phyloP scores from a whole-genome alignment of 306 rosid species.

The Cucurbita argyrosperma region DNA sequence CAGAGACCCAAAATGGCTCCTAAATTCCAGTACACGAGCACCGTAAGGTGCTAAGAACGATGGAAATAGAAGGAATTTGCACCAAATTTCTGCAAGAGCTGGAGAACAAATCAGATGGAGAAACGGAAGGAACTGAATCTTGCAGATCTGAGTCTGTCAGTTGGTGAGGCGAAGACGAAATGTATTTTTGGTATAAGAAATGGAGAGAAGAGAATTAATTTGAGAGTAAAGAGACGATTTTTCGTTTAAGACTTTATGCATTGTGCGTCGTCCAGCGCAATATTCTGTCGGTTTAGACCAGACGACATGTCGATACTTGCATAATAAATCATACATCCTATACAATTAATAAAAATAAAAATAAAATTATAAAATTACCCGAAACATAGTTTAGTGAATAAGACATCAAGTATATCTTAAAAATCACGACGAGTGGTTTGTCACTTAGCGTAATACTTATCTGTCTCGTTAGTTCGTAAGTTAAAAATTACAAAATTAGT shows the following conservation, averaged over 20 bases:
- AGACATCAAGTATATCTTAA: too few relatives aligned
- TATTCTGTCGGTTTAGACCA: background rate
- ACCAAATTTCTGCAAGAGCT: background rate
- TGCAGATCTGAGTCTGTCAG: background rate
- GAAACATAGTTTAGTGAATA: too few relatives aligned
- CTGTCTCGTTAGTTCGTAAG: background rate
- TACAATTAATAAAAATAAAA: too few relatives aligned
- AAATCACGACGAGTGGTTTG: too few relatives aligned
- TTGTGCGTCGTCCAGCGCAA: background rate
- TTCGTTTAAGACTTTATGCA: background rate
- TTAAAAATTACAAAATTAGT: background rate
- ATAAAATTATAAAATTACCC: accelerated
- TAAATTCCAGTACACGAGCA: background rate
- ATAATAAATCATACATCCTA: background rate
- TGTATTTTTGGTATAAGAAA: background rate
- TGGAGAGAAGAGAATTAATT: background rate
- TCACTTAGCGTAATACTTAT: too few relatives aligned
- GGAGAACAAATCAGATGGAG: background rate
- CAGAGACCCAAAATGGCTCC: background rate
- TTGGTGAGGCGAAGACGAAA: background rate
- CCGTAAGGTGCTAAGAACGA: background rate
- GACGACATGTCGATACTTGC: background rate
- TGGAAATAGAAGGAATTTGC: background rate
- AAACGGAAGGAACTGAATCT: background rate
- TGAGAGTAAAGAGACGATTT: background rate